phyloP scores from a whole-genome alignment of 495 filamentous ascomycete genomes.

The Cryomyces antarcticus region DNA sequence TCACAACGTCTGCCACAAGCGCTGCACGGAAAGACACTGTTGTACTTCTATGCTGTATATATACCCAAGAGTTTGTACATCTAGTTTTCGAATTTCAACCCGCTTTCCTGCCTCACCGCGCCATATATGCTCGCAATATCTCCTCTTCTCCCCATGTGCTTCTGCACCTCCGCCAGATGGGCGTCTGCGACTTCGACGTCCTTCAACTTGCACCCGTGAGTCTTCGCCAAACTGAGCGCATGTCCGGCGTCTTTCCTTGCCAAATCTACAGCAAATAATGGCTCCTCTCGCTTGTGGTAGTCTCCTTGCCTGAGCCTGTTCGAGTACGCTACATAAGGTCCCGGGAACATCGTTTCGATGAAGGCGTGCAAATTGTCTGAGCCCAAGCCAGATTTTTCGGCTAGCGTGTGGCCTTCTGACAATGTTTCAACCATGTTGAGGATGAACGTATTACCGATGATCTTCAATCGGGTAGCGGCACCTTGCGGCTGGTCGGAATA shows the following conservation, averaged over 20 bases:
- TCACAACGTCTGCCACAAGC: too few relatives aligned
- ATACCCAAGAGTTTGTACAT: too few relatives aligned
- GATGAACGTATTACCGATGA: conserved; percentile 77
- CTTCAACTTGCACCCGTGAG: conserved; percentile 38
- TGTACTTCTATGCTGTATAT: too few relatives aligned
- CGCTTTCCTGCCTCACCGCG: conserved; percentile 44
- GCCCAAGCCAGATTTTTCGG: conserved; percentile 66
- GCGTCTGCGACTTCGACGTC: conserved; percentile 45
- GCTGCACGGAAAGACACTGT: too few relatives aligned
- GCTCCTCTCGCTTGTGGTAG: conserved; percentile 50
- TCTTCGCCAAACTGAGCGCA: conserved; percentile 43
- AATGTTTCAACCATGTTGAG: conserved; percentile 64
- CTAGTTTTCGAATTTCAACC: conserved; percentile 44
- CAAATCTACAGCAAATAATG: conserved; percentile 71
- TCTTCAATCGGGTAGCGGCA: conserved; percentile 46
- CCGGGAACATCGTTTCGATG: conserved; percentile 44
- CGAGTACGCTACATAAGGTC: conserved; percentile 48
- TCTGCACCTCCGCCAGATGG: conserved; percentile 49
- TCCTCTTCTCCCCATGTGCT: conserved; percentile 49
- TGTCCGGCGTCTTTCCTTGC: conserved; percentile 74
- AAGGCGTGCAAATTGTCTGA: conserved; percentile 44
- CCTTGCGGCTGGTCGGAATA: conserved; percentile 39
- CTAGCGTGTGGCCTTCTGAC: conserved; percentile 52
- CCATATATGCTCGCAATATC: conserved; percentile 80
- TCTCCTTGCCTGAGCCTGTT: conserved; percentile 54